Conservation (phyloP, 495 filamentous ascomycete genomes). For the Cairneyella variabilis region DNA sequence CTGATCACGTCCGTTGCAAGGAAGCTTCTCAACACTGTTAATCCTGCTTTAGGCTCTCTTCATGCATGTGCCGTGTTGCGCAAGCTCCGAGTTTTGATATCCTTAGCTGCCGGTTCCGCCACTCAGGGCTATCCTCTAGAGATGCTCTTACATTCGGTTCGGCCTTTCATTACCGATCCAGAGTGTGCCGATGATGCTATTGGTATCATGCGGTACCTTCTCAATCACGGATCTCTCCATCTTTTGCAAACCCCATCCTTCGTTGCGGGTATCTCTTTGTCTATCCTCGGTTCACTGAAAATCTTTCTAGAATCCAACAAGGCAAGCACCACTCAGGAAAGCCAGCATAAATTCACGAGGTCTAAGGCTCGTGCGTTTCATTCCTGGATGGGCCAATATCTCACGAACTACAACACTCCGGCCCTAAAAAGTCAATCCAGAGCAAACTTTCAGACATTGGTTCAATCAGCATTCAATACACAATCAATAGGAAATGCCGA, state of each 20-base stretch:
- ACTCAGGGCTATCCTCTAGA: conserved; percentile 81
- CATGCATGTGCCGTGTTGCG: conserved; percentile 83
- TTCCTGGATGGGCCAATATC: conserved; percentile 64
- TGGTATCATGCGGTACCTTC: conserved; percentile 80
- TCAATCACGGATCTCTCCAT: conserved; percentile 63
- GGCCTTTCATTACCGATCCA: conserved; percentile 71
- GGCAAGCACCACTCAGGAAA: conserved; percentile 69
- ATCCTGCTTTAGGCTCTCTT: conserved; percentile 83
- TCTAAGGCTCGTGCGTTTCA: conserved; percentile 62
- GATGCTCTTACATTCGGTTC: conserved; percentile 80
- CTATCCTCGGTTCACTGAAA: conserved; percentile 68
- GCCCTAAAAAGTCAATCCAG: conserved; percentile 41
- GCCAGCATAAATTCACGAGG: conserved; percentile 66
- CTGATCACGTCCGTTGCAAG: conserved; percentile 73
- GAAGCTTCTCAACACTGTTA: conserved; percentile 71
- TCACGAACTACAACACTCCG: conserved; percentile 32
- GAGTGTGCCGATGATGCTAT: conserved; percentile 91
- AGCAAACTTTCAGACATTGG: conserved; percentile 58
- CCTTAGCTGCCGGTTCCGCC: conserved; percentile 67
- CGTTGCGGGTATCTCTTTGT: conserved; percentile 70
- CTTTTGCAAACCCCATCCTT: conserved; percentile 65
- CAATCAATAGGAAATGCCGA: conserved; percentile 55
- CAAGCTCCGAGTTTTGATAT: conserved; percentile 78
- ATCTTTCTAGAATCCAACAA: conserved; percentile 64
- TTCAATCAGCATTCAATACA: conserved; percentile 57